Evolutionary conservation across 2,329 filamentous ascomycete genomes (phyloP).

Genomic region (Aspergillus udagawae): DNA sequence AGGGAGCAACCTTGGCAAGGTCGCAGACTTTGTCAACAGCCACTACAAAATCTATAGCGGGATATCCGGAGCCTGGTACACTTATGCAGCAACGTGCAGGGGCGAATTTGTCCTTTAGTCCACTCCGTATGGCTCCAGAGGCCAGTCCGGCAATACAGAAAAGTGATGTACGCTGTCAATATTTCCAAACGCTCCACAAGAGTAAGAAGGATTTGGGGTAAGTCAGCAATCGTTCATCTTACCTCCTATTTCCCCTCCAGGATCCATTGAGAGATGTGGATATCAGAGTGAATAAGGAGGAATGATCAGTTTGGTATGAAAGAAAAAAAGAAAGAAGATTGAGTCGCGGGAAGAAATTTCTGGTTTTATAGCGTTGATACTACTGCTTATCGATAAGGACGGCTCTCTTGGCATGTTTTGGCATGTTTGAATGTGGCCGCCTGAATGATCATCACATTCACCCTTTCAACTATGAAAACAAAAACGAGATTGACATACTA

Average conservation of each 20-base stretch:
- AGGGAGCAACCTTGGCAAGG: conserved; percentile 55
- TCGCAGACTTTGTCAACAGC: conserved; percentile 40
- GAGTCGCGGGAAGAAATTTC: conserved; percentile 18
- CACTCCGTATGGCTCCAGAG: not conserved
- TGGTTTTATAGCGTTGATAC: conserved; percentile 18
- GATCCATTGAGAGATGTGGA: conserved; percentile 35
- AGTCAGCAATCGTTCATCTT: conserved; percentile 40
- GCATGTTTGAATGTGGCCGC: conserved; percentile 1
- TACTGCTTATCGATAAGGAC: conserved; percentile 36
- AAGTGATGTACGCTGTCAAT: conserved; percentile 40
- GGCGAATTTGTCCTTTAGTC: not conserved
- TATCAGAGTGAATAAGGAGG: conserved; percentile 48
- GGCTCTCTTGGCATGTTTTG: conserved; percentile 13
- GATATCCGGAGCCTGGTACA: not conserved
- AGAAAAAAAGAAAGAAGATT: conserved; percentile 29
- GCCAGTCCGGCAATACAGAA: conserved; percentile 1
- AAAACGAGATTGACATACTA: not conserved
- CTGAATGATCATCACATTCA: conserved; percentile 1
- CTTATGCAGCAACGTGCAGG: not conserved
- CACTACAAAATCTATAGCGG: conserved; percentile 2
- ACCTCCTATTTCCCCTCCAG: conserved; percentile 48
- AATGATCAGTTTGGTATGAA: conserved; percentile 37
- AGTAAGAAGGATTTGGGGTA: conserved; percentile 43
- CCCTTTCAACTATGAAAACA: not conserved
- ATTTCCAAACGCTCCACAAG: conserved; percentile 46